Evolutionary conservation across 192 early-diverging fungal species (phyloP).

Genomic region (Oehlia diaphana): DNA sequence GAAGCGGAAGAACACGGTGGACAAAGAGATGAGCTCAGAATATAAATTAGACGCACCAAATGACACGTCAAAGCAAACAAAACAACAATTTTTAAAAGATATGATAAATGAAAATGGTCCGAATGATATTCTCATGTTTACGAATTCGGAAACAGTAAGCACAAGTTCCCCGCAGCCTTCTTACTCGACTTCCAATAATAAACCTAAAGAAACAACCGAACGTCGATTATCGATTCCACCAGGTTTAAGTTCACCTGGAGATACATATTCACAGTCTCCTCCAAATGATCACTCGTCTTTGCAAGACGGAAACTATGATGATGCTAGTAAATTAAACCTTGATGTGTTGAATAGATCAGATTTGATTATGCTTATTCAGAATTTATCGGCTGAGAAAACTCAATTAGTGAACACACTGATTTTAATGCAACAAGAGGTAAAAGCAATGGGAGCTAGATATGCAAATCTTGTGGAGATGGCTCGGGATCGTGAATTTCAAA

Average conservation of each 20-base stretch:
- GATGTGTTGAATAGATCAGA: neutral
- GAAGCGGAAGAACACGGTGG: neutral
- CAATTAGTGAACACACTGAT: constrained; percentile 44
- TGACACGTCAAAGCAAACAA: neutral
- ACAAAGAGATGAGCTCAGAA: neutral
- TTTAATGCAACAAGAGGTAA: constrained; percentile 52
- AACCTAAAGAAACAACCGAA: neutral
- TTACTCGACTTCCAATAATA: too few relatives aligned
- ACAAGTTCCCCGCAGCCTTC: neutral
- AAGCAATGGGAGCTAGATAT: constrained; percentile 43
- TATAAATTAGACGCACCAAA: neutral
- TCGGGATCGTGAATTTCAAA: constrained; percentile 48
- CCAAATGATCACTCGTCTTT: too few relatives aligned
- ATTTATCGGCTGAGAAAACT: constrained; percentile 46
- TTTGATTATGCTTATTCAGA: constrained; percentile 37
- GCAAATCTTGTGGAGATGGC: constrained; percentile 42
- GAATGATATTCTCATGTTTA: neutral
- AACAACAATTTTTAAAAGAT: neutral
- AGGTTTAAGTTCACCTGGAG: neutral
- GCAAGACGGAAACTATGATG: neutral
- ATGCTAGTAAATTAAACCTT: neutral
- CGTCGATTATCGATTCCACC: neutral
- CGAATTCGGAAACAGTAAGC: neutral
- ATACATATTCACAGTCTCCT: neutral
- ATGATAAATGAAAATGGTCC: neutral